These are phyloP conservation scores for Dactylellina drechsleri DNA, from an alignment of 2,329 filamentous ascomycete genomes.

Conservation along the genomic window DNA sequence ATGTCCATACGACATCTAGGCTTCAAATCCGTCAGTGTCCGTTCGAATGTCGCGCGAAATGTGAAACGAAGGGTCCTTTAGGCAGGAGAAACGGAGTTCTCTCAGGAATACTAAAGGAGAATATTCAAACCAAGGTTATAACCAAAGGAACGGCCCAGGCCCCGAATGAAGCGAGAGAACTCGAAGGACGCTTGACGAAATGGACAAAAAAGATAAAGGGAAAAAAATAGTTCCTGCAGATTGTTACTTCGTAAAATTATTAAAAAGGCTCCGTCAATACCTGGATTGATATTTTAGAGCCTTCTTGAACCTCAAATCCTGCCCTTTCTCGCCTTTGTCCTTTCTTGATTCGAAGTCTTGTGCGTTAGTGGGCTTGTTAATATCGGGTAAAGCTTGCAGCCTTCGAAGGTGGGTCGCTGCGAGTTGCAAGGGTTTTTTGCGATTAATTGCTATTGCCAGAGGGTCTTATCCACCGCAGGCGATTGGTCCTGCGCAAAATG, in stretches of 20 bases:
- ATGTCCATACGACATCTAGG: no score
- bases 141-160: background rate
- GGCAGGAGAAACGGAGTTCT: background rate
- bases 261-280: constrained; percentile 24
- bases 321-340: background rate
- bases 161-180: background rate
- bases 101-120: background rate
- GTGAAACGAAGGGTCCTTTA: background rate
- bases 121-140: background rate
- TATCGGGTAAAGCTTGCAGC: constrained; percentile 1
- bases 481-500: constrained; percentile 26
- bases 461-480: constrained; percentile 43
- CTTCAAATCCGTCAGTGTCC: no score
- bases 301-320: background rate
- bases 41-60: background rate
- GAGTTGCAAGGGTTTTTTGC: constrained; percentile 30
- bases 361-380: background rate
- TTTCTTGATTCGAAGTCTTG: background rate
- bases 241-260: constrained; percentile 39
- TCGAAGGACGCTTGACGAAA: constrained; percentile 1
- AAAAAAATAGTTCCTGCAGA: constrained; percentile 38
- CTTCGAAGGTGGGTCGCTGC: constrained; percentile 7
- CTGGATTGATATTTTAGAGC: constrained; percentile 3
- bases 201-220: constrained; percentile 9
- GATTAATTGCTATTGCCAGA: constrained; percentile 33